phyloP scores from a whole-genome alignment of 495 filamentous ascomycete genomes.

The Thozetella sp. region DNA sequence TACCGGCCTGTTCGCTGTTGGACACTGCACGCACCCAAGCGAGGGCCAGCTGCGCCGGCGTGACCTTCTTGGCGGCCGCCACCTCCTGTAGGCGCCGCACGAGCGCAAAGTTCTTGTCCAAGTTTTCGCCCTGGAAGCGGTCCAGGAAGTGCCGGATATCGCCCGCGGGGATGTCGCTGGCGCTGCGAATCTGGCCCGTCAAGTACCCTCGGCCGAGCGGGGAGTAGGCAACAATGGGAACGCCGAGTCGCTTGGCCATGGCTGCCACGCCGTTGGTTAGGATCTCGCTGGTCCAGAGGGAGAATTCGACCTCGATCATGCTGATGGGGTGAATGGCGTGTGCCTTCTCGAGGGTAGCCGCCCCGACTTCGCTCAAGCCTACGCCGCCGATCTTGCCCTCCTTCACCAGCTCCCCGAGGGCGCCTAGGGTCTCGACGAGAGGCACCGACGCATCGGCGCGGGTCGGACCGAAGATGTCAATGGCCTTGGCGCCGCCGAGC shows the following conservation, averaged over 20 bases:
- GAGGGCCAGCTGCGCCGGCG: constrained; percentile 70
- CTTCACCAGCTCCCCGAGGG: constrained; percentile 46
- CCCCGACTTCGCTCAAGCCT: constrained; percentile 64
- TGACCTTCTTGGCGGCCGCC: constrained; percentile 62
- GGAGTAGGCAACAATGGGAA: constrained; percentile 62
- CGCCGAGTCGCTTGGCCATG: constrained; percentile 65
- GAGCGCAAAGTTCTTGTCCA: constrained; percentile 52
- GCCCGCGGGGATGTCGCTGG: constrained; percentile 59
- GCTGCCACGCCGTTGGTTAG: constrained; percentile 67
- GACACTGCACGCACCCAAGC: constrained; percentile 54
- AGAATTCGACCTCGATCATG: constrained; percentile 75
- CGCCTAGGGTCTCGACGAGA: constrained; percentile 32
- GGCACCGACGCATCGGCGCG: constrained; percentile 60
- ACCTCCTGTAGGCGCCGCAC: constrained; percentile 64
- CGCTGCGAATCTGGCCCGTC: constrained; percentile 47
- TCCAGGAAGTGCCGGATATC: constrained; percentile 56
- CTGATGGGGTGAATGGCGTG: constrained; percentile 62
- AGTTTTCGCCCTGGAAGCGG: constrained; percentile 58
- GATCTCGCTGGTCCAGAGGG: constrained; percentile 63
- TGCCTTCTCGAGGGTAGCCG: constrained; percentile 68
- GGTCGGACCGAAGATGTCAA: constrained; percentile 75
- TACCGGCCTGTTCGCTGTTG: constrained; percentile 36
- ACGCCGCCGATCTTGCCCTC: constrained; percentile 72
- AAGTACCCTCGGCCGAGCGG: constrained; percentile 18
- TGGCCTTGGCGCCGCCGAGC: constrained; percentile 64